Evolutionary conservation across 1,284 basidiomycete genomes (phyloP), one percentile per base, ranked within the genome.

Genomic region (Pholiota adiposa): DNA sequence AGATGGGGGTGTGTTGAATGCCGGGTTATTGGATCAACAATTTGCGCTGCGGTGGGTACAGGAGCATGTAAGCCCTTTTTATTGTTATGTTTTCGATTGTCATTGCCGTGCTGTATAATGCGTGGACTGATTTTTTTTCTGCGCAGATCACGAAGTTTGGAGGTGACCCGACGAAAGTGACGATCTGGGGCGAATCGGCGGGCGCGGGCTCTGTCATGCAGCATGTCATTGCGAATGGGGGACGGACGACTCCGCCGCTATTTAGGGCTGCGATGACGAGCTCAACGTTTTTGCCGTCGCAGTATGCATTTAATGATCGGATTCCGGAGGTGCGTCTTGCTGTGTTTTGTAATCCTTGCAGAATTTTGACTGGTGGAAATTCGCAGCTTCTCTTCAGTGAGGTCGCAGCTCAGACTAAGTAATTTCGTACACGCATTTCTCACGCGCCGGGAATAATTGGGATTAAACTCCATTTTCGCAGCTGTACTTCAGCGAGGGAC

Each of bases 241-340:
- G 76, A 29, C 67, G 68, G n/a, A 77, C 76, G 0, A 59, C 56
- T 8, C 82, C 80, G 0, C 75, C 75, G 0, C 63, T 84, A 9
- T 84, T 83, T 68, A 70, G 70, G 51, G 73, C 59, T 12, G 82
- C 79, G 1, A 81, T 82, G 4, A 75, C 77, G 2, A 82, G 79
- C 57, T 83, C 82, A 0, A 68, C 72, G 0, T 82, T 73, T 63
- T 60, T 82, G 2, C 80, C 80, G 0, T 73, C 81, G 0, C 81
- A 83, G 57, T 83, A 83, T 55, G 48, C 63, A 0, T 83, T 75
- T 64, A 74, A 82, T 57, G 75, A 79, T 57, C 64, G 53, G 14
- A 75, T 82, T 54, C 77, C 79, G 1, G 77, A 83, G 71, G 81
- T 80, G 14, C 4, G 44, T 46, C 4, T 14, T 1, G 9, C 23